Conservation (phyloP, 2,329 filamentous ascomycete genomes). For the Fusarium sp. region DNA sequence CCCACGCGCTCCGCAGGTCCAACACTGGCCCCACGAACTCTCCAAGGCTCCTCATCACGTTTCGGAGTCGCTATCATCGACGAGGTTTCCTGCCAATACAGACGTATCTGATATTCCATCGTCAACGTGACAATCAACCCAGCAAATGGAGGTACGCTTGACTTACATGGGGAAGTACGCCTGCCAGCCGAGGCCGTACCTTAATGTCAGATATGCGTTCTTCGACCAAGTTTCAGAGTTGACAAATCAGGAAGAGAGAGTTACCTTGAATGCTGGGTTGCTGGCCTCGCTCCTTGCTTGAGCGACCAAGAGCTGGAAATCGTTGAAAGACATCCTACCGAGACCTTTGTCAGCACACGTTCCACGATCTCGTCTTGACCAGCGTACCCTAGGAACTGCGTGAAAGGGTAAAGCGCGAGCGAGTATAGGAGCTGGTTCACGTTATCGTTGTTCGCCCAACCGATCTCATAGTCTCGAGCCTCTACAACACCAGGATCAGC, state of each 20-base stretch:
- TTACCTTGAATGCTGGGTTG: slow-evolving; percentile 71
- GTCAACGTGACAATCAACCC: slow-evolving; percentile 20
- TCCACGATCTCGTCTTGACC: neutral
- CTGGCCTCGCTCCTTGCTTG: slow-evolving; percentile 69
- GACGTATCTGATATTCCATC: slow-evolving; percentile 65
- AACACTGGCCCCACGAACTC: neutral
- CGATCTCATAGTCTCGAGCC: slow-evolving; percentile 67
- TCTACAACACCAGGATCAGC: slow-evolving; percentile 55
- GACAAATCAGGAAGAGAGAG: neutral
- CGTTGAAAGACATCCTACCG: slow-evolving; percentile 69
- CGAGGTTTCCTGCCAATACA: slow-evolving; percentile 73
- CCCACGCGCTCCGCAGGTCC: neutral
- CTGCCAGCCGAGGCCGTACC: slow-evolving; percentile 52
- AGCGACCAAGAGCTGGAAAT: slow-evolving; percentile 71
- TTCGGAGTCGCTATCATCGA: slow-evolving; percentile 26
- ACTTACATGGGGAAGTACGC: slow-evolving; percentile 75
- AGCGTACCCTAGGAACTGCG: slow-evolving; percentile 63
- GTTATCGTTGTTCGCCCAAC: slow-evolving; percentile 68
- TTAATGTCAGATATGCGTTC: slow-evolving; percentile 17
- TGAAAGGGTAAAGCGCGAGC: slow-evolving; percentile 71
- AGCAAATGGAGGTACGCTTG: neutral
- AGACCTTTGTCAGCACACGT: slow-evolving; percentile 13
- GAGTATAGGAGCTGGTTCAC: slow-evolving; percentile 69
- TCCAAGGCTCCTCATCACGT: neutral
- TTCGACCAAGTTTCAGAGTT: neutral